Evolutionary conservation across 371 early-diverging fungal species (phyloP), one percentile per base, ranked within the genome.

Genomic region (Rhizomucor pusillus): DNA sequence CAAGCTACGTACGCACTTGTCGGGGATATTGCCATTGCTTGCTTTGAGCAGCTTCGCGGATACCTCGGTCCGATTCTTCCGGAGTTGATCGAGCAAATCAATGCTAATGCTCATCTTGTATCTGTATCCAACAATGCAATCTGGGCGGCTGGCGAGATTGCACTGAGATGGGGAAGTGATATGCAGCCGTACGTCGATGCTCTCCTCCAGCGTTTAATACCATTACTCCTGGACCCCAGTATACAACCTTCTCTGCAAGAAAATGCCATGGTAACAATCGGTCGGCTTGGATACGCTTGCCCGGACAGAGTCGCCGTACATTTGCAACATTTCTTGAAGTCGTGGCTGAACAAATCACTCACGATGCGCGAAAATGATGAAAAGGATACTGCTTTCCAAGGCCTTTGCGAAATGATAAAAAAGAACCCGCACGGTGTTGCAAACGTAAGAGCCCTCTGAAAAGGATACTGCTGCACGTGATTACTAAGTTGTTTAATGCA

Each of bases 111-210:
- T 23, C 79, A 82, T 11, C 72, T 77, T 53, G 81, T 85, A 25
- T 81, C 84, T 35, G 90, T 88, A 12, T 85, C 89, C 65, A 98
- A 95, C 69, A 98, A 98, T 65, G 97, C 96, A 1, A 81, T 89
- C 9, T 98, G 98, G 98, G 91, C 97, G 1, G 85, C 85, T 1
- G 98, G 97, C 25, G 98, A 98, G 77, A 90, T 97, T 53, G 88
- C 95, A 2, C 70, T 95, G 20, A 83, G 90, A 67, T 84, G 81
- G 52, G 74, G 67, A 6, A 52, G 6, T 14, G 84, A 78, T 16
- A 86, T 89, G 69, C 68, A 77, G 54, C 71, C 66, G 7, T 92
- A 84, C 69, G 79, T 90, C 7, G 69, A 76, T 35, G 84, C 86
- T 9, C 64, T 95, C 34, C 65, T 94, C 22, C 79, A 84, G 61